Evolutionary conservation across 225 moss, liverwort and hornwort genomes (phyloP).

Genomic region (Ulota crispa): DNA sequence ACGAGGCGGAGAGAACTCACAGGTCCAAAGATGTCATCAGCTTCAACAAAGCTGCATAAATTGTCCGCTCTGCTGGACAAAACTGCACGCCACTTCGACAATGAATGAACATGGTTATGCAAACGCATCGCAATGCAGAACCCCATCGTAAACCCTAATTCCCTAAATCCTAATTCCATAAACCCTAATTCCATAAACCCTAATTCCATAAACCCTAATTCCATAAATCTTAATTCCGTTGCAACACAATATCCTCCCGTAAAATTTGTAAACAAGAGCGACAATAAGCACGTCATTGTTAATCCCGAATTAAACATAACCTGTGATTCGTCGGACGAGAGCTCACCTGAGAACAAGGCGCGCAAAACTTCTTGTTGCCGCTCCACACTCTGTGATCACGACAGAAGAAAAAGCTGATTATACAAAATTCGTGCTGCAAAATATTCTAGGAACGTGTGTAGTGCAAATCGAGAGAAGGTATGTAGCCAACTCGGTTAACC

Average conservation of each 20-base stretch:
- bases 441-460: neutral
- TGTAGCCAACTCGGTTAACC: neutral
- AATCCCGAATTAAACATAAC: neutral
- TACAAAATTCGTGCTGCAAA: neutral
- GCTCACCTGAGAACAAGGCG: conserved; percentile 67
- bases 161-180: too few relatives aligned
- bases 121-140: neutral
- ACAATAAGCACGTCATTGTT: neutral
- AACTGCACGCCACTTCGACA: conserved; percentile 57
- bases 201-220: neutral
- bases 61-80: conserved; percentile 80
- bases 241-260: neutral
- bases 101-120: conserved; percentile 14
- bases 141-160: conserved; percentile 5
- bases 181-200: neutral
- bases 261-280: neutral
- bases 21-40: conserved; percentile 89
- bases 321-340: neutral
- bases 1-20: conserved; percentile 50
- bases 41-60: conserved; percentile 88
- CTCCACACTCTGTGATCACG: conserved; percentile 65
- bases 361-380: conserved; percentile 87
- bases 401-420: conserved; percentile 22
- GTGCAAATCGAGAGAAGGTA: neutral
- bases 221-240: neutral